phyloP scores from a whole-genome alignment of 2,329 filamentous ascomycete species.

The Pseudogymnoascus sp. region DNA sequence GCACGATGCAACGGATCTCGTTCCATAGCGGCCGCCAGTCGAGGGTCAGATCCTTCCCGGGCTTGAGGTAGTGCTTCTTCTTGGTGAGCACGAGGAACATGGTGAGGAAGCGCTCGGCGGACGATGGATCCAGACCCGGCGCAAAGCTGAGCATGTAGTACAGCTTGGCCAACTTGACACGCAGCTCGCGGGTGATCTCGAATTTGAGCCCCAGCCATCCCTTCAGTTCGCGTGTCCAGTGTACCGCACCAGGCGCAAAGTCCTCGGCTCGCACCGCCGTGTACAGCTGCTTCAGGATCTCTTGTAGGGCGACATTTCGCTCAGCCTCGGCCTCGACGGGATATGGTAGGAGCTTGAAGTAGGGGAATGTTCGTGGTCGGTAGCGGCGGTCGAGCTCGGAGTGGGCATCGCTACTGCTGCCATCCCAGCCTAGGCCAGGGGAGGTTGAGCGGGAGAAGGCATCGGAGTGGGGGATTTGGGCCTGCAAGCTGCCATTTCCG shows the following conservation, averaged over 20 bases:
- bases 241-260: constrained; percentile 84
- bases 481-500: constrained; percentile 20
- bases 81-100: constrained; percentile 97
- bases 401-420: constrained; percentile 38
- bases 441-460: constrained; percentile 81
- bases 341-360: constrained; percentile 86
- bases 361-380: constrained; percentile 85
- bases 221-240: constrained; percentile 94
- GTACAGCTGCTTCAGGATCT: constrained; percentile 90
- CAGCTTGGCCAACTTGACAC: constrained; percentile 76
- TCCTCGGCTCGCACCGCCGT: constrained; percentile 87
- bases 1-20: constrained; percentile 82
- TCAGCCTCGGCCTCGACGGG: constrained; percentile 71
- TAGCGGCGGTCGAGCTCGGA: constrained; percentile 55
- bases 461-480: constrained; percentile 32
- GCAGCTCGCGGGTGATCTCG: constrained; percentile 78
- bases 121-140: constrained; percentile 74
- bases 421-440: constrained; percentile 55
- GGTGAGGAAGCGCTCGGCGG: constrained; percentile 85
- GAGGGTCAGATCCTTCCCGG: constrained; percentile 78
- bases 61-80: constrained; percentile 91
- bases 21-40: constrained; percentile 93
- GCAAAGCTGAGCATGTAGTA: constrained; percentile 93
- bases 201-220: constrained; percentile 97
- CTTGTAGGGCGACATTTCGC: constrained; percentile 70